Conservation (phyloP, 495 filamentous ascomycete genomes). For the Annulohypoxylon bovei region DNA sequence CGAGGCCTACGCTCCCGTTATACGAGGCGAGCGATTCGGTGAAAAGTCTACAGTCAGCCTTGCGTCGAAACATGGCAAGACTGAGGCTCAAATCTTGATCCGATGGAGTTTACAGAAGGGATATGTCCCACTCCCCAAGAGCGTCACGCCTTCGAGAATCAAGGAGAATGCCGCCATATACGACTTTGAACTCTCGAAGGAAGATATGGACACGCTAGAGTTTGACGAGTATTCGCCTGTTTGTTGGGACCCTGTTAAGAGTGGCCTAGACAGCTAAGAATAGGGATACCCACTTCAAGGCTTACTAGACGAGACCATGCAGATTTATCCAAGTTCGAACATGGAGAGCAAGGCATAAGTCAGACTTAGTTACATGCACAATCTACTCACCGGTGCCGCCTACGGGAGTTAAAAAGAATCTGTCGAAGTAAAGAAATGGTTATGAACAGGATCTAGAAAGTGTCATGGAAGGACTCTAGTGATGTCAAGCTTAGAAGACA, state of each 20-base stretch:
- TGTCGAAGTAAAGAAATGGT: too few relatives aligned
- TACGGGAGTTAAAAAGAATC: too few relatives aligned
- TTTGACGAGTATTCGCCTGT: slow-evolving; percentile 69
- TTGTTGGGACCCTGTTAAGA: slow-evolving; percentile 77
- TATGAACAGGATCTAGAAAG: too few relatives aligned
- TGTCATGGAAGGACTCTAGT: neutral
- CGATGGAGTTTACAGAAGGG: slow-evolving; percentile 90
- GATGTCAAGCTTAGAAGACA: neutral
- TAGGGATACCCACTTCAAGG: neutral
- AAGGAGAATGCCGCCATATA: slow-evolving; percentile 79
- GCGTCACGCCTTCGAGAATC: slow-evolving; percentile 72
- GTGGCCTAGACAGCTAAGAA: slow-evolving; percentile 41
- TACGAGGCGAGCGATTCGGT: slow-evolving; percentile 71
- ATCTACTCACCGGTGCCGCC: too few relatives aligned
- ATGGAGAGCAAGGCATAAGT: neutral
- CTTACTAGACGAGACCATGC: neutral
- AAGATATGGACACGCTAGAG: slow-evolving; percentile 67
- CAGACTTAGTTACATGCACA: neutral
- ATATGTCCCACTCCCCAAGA: slow-evolving; percentile 80
- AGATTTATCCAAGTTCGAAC: neutral
- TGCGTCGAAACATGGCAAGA: slow-evolving; percentile 76
- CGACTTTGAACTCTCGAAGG: slow-evolving; percentile 77
- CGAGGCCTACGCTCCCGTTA: slow-evolving; percentile 84
- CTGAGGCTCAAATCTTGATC: slow-evolving; percentile 79
- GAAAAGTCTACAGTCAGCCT: slow-evolving; percentile 70